Base-by-base conservation (phyloP, 495 filamentous ascomycete species). In the Aspergillus campestris region DNA sequence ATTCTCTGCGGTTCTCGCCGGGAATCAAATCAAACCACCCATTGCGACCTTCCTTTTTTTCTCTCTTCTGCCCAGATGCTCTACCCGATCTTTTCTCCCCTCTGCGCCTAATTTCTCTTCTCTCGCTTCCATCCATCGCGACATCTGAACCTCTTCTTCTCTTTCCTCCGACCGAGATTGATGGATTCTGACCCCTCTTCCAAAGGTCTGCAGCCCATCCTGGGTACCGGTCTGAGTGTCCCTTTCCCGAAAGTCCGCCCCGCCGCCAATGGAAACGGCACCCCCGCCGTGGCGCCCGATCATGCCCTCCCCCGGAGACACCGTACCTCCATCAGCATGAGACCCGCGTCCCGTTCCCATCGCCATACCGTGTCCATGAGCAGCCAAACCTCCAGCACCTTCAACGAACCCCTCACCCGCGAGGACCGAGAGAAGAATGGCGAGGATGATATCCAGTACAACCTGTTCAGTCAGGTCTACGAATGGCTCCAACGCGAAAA, bases 401-500 rank as follows among this genome's bases (percentile, higher is more conserved):
- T 44, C 13, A 52, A 34, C 18, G 64, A 66, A 34, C 38, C 51
- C 1, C 45, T 45, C 28, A 39, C 45, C 3, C 46, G 48, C 8
- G 60, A 65, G 18, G 63, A 64, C 0, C 54, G 53, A 9, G 67
- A 66, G 38, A 66, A 56, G 42, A 38, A 41, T 29, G 38, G 52
- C 14, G 62, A 67, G 9, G 61, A 66, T 14, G 66, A 70, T 38
- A 41, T 55, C 9, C 66, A 66, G 35, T 40, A 60, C 42, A 56
- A 45, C 43, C 65, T 95, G 6, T 58, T 91, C 33, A 70, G 77
- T 34, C 86, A 91, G 57, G 80, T 95, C 15, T 69, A 73, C 14
- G 79, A 83, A 46, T 95, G 89, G 89, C 70, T 95, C 34, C 75
- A 87, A 42, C 74, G 78, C 34, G 87, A 94, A 60, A 86, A 84